A percentile compares a stretch with the other conserved stretches of the same genome.
Evolutionary conservation across 1,284 basidiomycete genomes (phyloP).

Genomic region (Meripilus lineatus): DNA sequence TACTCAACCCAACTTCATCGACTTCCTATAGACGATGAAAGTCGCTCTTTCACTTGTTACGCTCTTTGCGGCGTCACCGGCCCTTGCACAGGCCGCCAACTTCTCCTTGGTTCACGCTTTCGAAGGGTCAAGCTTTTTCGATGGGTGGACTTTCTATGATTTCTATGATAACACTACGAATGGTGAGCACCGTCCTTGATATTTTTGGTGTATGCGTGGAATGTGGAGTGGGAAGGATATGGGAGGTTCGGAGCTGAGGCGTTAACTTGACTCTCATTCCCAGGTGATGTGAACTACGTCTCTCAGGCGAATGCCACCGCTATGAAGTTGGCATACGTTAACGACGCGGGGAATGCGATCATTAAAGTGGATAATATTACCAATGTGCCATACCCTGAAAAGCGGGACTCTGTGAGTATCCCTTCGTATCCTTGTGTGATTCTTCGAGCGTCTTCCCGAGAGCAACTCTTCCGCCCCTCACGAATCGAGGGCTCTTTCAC

Average conservation of each 20-base stretch:
- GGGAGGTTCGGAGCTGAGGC: not conserved
- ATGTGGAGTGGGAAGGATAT: not conserved
- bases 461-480: not conserved
- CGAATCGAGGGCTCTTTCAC: too few species aligned
- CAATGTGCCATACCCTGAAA: slow-evolving; percentile 51
- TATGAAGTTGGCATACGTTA: slow-evolving; percentile 51
- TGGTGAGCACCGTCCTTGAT: slow-evolving; percentile 32
- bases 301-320: slow-evolving; percentile 34
- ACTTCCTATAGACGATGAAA: slow-evolving; percentile 6
- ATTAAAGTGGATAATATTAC: slow-evolving; percentile 72
- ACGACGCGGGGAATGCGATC: slow-evolving; percentile 52
- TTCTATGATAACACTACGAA: slow-evolving; percentile 47
- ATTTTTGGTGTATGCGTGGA: not conserved
- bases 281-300: slow-evolving; percentile 47
- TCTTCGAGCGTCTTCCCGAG: not conserved
- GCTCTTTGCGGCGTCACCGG: slow-evolving; percentile 7
- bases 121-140: slow-evolving; percentile 43
- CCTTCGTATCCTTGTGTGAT: not conserved
- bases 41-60: slow-evolving; percentile 5
- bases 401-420: slow-evolving; percentile 60
- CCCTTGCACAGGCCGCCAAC: slow-evolving; percentile 9
- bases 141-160: slow-evolving; percentile 45
- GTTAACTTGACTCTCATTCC: not conserved
- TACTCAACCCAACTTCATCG: too few species aligned
- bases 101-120: slow-evolving; percentile 40